Percentiles rank a stretch among this genome's conserved stretches.
These are phyloP conservation scores for Eimeria praecox DNA, from an alignment of 169 alveolate species.

Conservation along the genomic window DNA sequence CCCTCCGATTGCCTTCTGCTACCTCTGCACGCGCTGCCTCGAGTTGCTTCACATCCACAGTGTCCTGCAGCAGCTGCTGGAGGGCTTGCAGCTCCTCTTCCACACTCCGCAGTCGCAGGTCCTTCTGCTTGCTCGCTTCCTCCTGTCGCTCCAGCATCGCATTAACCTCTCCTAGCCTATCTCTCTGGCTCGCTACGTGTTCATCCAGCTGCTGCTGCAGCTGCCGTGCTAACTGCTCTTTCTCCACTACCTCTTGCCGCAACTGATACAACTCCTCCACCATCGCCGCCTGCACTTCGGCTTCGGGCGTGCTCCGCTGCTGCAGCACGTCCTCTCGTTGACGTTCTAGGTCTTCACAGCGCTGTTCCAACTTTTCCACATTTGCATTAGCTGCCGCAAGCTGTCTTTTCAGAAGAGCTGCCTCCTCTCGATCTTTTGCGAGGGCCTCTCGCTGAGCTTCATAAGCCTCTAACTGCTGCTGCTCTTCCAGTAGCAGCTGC, in stretches of 20 bases:
- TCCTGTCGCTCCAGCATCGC: slow-evolving; percentile 68
- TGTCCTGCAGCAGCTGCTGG: slow-evolving; percentile 73
- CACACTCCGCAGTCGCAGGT: slow-evolving; percentile 65
- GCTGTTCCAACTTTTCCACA: slow-evolving; percentile 23
- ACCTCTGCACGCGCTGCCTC: slow-evolving; percentile 71
- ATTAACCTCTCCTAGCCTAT: slow-evolving; percentile 71
- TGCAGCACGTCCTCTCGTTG: slow-evolving; percentile 23
- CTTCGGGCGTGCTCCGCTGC: slow-evolving; percentile 61
- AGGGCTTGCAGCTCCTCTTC: slow-evolving; percentile 69
- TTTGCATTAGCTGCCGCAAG: background rate
- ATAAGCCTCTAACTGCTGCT: slow-evolving; percentile 48
- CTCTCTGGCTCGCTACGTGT: slow-evolving; percentile 52
- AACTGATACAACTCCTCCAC: slow-evolving; percentile 39
- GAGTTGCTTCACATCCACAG: slow-evolving; percentile 67
- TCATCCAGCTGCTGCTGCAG: slow-evolving; percentile 72
- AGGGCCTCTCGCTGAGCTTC: slow-evolving; percentile 35
- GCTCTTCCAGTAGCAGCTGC: slow-evolving; percentile 43
- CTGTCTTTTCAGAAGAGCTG: slow-evolving; percentile 1
- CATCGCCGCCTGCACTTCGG: slow-evolving; percentile 45
- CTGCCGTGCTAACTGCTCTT: slow-evolving; percentile 28
- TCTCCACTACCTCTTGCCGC: slow-evolving; percentile 27
- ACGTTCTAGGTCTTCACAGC: slow-evolving; percentile 10
- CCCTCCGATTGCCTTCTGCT: slow-evolving; percentile 62
- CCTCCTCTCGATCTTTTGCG: slow-evolving; percentile 30
- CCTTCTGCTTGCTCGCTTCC: slow-evolving; percentile 73